These are phyloP conservation scores for Groenewaldozyma salmanticensis DNA, from an alignment of 805 yeast genomes.

Conservation along the genomic window DNA sequence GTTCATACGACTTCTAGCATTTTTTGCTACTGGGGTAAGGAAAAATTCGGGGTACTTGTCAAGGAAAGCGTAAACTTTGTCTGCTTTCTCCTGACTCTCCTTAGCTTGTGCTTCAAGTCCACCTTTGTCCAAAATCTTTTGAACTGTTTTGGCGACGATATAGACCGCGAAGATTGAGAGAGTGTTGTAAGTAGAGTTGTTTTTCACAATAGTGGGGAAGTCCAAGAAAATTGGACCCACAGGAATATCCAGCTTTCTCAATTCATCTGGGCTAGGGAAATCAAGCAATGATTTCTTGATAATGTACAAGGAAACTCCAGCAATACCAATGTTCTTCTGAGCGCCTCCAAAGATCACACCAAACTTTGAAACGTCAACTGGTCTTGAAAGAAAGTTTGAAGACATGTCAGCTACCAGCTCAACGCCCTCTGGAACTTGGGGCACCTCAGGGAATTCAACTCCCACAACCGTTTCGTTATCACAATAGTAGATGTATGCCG, in stretches of 20 bases:
- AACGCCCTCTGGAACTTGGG: slow-evolving; percentile 51
- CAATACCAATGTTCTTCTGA: slow-evolving; percentile 94
- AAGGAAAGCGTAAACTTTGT: slow-evolving; percentile 50
- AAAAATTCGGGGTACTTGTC: slow-evolving; percentile 59
- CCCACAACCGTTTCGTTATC: slow-evolving; percentile 98
- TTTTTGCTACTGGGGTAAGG: slow-evolving; percentile 52
- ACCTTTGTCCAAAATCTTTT: slow-evolving; percentile 52
- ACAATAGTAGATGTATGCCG: slow-evolving; percentile 82
- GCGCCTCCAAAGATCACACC: slow-evolving; percentile 97
- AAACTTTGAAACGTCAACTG: slow-evolving; percentile 70
- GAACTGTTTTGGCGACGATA: slow-evolving; percentile 69
- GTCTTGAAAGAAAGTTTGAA: slow-evolving; percentile 77
- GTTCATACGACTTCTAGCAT: slow-evolving; percentile 79
- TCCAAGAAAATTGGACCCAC: slow-evolving; percentile 83
- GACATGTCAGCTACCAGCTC: slow-evolving; percentile 93
- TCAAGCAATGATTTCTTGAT: slow-evolving; percentile 72
- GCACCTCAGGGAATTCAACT: slow-evolving; percentile 61
- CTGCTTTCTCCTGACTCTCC: slow-evolving; percentile 48
- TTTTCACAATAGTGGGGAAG: slow-evolving; percentile 73
- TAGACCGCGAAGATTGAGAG: slow-evolving; percentile 89
- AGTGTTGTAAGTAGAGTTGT: slow-evolving; percentile 92
- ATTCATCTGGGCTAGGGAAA: slow-evolving; percentile 48
- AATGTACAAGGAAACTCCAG: slow-evolving; percentile 89
- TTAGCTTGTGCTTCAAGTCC: slow-evolving; percentile 58
- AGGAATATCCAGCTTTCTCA: slow-evolving; percentile 55